Evolutionary conservation across 1,139 yeast species (phyloP), one percentile per base, ranked within the genome.

Genomic region (Sugiyamaella xylanicola): DNA sequence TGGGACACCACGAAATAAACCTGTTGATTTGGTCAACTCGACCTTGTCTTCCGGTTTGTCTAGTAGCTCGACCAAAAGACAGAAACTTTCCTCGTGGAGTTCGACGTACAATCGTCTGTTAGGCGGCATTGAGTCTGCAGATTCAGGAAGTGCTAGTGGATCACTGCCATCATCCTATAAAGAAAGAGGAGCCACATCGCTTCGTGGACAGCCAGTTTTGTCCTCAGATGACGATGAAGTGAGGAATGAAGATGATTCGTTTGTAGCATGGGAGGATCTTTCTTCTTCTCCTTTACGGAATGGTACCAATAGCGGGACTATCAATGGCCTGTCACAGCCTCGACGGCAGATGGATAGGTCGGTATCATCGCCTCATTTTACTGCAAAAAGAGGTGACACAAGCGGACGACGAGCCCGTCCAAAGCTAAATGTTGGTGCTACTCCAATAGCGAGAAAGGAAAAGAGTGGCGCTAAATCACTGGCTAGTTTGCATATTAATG

Each of bases 201-300:
- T 19, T 35, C 49, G 16, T 4, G 3, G 4, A n/a, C 22, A 13
- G 4, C 27, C 40, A 4, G 21, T n/a, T 19, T 5, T 37, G 15
- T 20, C 52, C 4, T 39, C 45, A 11, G 51, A 48, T 21, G 52
- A 32, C 39, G 32, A 29, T 15, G 44, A 20, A 13, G 42, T n/a
- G 17, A 11, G 32, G 5, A 22, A 40, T 17, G 52, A 40, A 19
- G 52, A 48, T 15, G 61, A 59, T 15, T 61, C 56, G 13, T 48
- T 37, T 40, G 61, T 60, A 8, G 59, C 58, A 15, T 60, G 63
- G 63, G 60, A 59, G 15, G 48, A 48, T 15, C 44, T 48, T 21
- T 53, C 59, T 16, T 59, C 61, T 32, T 57, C 61, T 4, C 59
- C 61, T 3, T 22, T 55, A 7, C 43, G 44, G 20, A 22, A 20